Conservation (phyloP, 352 stramenopile genomes). For the Globisporangium canariense region DNA sequence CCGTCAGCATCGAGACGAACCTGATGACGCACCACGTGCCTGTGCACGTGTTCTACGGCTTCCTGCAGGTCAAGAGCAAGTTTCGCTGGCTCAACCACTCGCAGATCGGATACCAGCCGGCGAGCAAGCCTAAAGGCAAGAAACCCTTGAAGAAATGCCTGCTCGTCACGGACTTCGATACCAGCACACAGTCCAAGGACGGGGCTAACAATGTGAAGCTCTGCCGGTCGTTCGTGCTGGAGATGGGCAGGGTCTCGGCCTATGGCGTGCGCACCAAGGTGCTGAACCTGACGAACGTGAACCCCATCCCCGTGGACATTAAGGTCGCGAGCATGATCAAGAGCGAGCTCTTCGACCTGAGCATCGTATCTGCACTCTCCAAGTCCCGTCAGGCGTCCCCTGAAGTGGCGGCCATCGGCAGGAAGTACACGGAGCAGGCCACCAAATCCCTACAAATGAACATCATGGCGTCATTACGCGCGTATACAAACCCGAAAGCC, state of each 20-base stretch:
- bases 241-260: slow-evolving; percentile 40
- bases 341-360: slow-evolving; percentile 22
- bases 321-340: slow-evolving; percentile 18
- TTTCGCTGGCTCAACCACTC: slow-evolving; percentile 20
- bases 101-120: neutral
- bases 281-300: slow-evolving; percentile 46
- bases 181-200: neutral
- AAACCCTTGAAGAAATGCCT: slow-evolving; percentile 9
- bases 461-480: neutral
- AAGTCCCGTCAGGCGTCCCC: neutral
- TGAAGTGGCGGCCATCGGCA: slow-evolving; percentile 7
- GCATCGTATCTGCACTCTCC: slow-evolving; percentile 21
- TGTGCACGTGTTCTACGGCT: slow-evolving; percentile 33
- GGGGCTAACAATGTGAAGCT: slow-evolving; percentile 11
- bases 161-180: neutral
- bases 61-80: slow-evolving; percentile 28
- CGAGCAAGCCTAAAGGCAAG: neutral
- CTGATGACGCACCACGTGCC: slow-evolving; percentile 30
- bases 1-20: slow-evolving; percentile 41
- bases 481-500: neutral
- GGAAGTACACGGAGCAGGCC: slow-evolving; percentile 1
- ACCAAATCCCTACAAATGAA: neutral
- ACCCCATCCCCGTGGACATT: slow-evolving; percentile 35
- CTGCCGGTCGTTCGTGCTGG: slow-evolving; percentile 41
- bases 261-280: slow-evolving; percentile 24